These are phyloP conservation scores for Penstemon barbatus DNA, from an alignment of 257 asterid genomes.

Conservation along the genomic window DNA sequence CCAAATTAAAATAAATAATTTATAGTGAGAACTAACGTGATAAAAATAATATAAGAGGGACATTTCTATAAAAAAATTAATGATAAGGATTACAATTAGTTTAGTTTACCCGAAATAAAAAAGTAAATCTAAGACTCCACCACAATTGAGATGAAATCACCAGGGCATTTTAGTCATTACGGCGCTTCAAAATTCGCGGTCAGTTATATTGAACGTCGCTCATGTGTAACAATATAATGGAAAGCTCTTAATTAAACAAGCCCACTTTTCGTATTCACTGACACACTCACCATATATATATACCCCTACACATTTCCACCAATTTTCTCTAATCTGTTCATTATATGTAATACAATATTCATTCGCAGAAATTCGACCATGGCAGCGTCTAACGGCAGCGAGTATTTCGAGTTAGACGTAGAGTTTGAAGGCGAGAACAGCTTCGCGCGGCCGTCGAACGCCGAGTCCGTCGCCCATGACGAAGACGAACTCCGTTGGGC, in stretches of 20 bases:
- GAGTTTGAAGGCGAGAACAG: conserved; percentile 46
- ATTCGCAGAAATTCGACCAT: conserved; percentile 23
- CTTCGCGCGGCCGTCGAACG: conserved; percentile 65
- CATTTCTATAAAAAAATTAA: no score
- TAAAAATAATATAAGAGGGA: no score
- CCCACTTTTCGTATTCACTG: neutral
- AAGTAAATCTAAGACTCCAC: no score
- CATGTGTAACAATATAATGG: conserved; percentile 1
- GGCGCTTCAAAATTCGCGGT: conserved; percentile 2
- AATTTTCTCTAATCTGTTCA: neutral
- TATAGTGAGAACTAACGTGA: no score
- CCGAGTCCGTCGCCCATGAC: conserved; percentile 57
- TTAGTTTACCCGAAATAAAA: no score
- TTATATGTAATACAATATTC: neutral
- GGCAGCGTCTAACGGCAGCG: conserved; percentile 83
- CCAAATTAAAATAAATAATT: no score
- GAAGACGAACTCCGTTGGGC: conserved; percentile 79
- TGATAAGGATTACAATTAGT: no score
- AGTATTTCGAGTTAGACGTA: conserved; percentile 57
- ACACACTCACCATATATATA: neutral
- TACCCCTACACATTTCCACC: neutral
- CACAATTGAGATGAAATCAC: no score
- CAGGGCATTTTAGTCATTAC: neutral
- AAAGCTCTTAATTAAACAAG: neutral
- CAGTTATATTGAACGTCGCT: neutral